Percentiles rank a stretch among this genome's conserved stretches.
Conservation (phyloP, 1,139 yeast genomes). For the Chernovozyma aurita region DNA sequence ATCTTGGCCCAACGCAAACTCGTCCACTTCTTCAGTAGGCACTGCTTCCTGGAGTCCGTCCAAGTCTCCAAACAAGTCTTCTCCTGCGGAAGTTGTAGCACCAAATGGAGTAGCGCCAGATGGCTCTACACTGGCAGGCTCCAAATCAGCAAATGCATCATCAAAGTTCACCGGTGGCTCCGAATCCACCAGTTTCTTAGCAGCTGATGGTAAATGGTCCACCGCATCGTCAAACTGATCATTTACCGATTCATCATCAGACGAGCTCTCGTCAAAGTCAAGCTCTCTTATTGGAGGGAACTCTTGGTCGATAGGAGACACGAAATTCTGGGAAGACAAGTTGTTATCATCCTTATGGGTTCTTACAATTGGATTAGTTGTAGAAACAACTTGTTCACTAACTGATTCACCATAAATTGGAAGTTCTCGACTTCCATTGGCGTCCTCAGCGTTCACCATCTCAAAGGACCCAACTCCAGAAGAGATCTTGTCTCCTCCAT, state of each 20-base stretch:
- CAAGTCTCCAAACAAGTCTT: slow-evolving; percentile 36
- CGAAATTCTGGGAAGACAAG: slow-evolving; percentile 3
- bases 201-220: slow-evolving; percentile 31
- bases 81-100: slow-evolving; percentile 8
- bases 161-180: slow-evolving; percentile 24
- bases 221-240: slow-evolving; percentile 38
- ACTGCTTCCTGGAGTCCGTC: slow-evolving; percentile 42
- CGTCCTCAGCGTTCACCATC: slow-evolving; percentile 49
- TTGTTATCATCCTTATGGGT: not conserved
- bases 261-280: slow-evolving; percentile 53
- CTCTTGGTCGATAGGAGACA: slow-evolving; percentile 33
- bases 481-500: slow-evolving; percentile 39
- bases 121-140: slow-evolving; percentile 32
- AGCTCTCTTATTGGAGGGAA: slow-evolving; percentile 72
- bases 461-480: slow-evolving; percentile 52
- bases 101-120: not conserved
- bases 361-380: not conserved
- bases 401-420: slow-evolving; percentile 9
- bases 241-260: slow-evolving; percentile 29
- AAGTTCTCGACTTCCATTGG: slow-evolving; percentile 15
- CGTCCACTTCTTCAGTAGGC: slow-evolving; percentile 29
- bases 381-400: slow-evolving; percentile 1
- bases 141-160: slow-evolving; percentile 34
- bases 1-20: slow-evolving; percentile 14
- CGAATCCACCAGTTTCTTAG: slow-evolving; percentile 8